Evolutionary conservation across 2,329 filamentous ascomycete species (phyloP).

Genomic region (Trichoderma asperellum): DNA sequence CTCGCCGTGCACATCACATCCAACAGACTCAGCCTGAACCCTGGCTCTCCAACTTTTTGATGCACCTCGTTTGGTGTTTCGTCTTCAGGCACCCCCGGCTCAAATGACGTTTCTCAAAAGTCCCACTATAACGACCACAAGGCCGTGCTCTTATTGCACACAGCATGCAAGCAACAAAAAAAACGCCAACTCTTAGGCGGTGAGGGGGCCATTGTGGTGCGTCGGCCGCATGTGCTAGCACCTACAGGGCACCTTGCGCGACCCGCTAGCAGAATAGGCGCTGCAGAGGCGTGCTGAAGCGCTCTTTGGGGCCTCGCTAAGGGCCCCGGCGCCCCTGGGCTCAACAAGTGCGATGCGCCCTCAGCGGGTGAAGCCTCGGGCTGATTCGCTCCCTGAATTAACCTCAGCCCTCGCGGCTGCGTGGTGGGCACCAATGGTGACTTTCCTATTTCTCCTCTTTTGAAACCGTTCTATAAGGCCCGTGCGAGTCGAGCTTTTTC

Average conservation of each 20-base stretch:
- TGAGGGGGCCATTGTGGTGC: neutral
- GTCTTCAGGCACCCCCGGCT: constrained; percentile 2
- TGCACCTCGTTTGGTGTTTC: neutral
- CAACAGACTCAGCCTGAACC: neutral
- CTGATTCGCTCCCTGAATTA: constrained; percentile 24
- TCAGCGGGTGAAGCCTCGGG: neutral
- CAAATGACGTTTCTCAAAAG: constrained; percentile 1
- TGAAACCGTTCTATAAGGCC: neutral
- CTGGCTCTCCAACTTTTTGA: neutral
- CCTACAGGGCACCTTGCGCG: constrained; percentile 2
- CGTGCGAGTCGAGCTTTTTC: neutral
- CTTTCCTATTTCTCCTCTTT: constrained; percentile 2
- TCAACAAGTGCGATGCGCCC: constrained; percentile 15
- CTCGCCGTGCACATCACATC: neutral
- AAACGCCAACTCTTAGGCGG: neutral
- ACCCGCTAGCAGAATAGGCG: constrained; percentile 13
- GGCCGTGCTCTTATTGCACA: neutral
- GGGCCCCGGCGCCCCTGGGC: constrained; percentile 13
- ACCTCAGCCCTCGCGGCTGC: constrained; percentile 5
- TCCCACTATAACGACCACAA: neutral
- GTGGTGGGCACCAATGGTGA: constrained; percentile 11
- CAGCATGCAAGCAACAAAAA: neutral
- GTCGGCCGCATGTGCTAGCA: neutral
- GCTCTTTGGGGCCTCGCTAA: constrained; percentile 7
- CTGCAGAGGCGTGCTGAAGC: constrained; percentile 14